phyloP scores from a whole-genome alignment of 257 asterid genomes.

The Lantana camara region DNA sequence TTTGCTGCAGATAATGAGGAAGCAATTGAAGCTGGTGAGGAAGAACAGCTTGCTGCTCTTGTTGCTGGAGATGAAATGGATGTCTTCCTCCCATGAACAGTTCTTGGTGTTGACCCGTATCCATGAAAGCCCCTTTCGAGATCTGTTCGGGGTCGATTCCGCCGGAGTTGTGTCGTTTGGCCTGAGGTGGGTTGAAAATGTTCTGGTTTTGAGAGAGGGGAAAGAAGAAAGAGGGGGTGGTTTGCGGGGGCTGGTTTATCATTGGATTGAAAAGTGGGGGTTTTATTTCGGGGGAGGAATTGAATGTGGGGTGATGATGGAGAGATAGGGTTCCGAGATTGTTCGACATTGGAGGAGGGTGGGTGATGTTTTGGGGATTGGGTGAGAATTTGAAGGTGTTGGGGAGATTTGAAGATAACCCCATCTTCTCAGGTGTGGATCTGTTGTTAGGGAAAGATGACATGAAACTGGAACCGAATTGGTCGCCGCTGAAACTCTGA shows the following conservation, averaged over 20 bases:
- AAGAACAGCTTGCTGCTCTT: slow-evolving; percentile 46
- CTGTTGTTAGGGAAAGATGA: slow-evolving; percentile 42
- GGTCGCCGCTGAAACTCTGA: slow-evolving; percentile 64
- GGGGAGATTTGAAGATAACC: slow-evolving; percentile 29
- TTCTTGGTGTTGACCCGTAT: slow-evolving; percentile 52
- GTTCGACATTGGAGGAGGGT: slow-evolving; percentile 42
- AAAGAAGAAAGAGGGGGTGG: slow-evolving; percentile 60
- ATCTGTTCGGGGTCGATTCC: slow-evolving; percentile 47
- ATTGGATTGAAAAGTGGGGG: slow-evolving; percentile 58
- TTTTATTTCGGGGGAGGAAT: slow-evolving; percentile 52
- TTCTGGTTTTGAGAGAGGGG: slow-evolving; percentile 66
- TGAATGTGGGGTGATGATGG: slow-evolving; percentile 46
- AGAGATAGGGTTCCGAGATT: slow-evolving; percentile 40
- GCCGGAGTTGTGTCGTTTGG: slow-evolving; percentile 63
- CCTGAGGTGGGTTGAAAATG: slow-evolving; percentile 54
- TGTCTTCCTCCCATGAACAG: slow-evolving; percentile 41
- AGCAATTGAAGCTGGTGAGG: slow-evolving; percentile 63
- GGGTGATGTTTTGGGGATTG: slow-evolving; percentile 31
- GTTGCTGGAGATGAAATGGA: slow-evolving; percentile 42
- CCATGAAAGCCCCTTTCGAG: slow-evolving; percentile 46
- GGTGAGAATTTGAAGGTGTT: slow-evolving; percentile 35
- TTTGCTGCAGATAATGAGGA: slow-evolving; percentile 56
- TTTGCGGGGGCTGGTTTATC: slow-evolving; percentile 62
- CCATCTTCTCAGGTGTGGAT: slow-evolving; percentile 18
- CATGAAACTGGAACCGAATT: slow-evolving; percentile 37